Evolutionary conservation across 164 flowering plant species (phyloP).

Genomic region (Warburgia ugandensis): DNA sequence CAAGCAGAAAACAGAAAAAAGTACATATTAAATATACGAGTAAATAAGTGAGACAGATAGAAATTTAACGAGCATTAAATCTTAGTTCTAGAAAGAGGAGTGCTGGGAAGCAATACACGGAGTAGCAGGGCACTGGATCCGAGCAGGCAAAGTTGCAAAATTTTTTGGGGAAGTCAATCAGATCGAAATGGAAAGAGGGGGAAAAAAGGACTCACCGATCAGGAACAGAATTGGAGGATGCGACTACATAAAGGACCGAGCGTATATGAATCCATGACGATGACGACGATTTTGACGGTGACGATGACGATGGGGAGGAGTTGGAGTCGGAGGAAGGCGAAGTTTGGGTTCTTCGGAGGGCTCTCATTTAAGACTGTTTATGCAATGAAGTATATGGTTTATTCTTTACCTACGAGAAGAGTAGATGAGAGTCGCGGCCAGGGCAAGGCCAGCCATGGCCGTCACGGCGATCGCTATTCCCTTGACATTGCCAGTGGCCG

Average conservation of each 20-base stretch:
- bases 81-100: too few species aligned
- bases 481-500: constrained; percentile 15
- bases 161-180: neutral
- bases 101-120: too few species aligned
- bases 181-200: neutral
- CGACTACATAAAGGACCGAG: constrained; percentile 73
- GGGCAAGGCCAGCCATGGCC: constrained; percentile 64
- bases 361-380: constrained; percentile 50
- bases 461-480: constrained; percentile 45
- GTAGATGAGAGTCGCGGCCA: constrained; percentile 54
- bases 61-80: neutral
- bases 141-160: neutral
- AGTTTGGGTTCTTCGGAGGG: constrained; percentile 62
- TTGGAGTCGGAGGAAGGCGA: too few species aligned
- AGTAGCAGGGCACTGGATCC: constrained; percentile 12
- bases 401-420: constrained; percentile 52
- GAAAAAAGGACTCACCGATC: constrained; percentile 61
- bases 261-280: constrained; percentile 69
- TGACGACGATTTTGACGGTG: constrained; percentile 38
- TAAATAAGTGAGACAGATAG: neutral
- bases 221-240: constrained; percentile 52
- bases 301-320: constrained; percentile 35
- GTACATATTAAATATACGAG: too few species aligned
- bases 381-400: too few species aligned
- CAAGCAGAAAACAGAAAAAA: neutral